phyloP scores from a whole-genome alignment of 2,329 filamentous ascomycete species.

The Xylaria digitata region DNA sequence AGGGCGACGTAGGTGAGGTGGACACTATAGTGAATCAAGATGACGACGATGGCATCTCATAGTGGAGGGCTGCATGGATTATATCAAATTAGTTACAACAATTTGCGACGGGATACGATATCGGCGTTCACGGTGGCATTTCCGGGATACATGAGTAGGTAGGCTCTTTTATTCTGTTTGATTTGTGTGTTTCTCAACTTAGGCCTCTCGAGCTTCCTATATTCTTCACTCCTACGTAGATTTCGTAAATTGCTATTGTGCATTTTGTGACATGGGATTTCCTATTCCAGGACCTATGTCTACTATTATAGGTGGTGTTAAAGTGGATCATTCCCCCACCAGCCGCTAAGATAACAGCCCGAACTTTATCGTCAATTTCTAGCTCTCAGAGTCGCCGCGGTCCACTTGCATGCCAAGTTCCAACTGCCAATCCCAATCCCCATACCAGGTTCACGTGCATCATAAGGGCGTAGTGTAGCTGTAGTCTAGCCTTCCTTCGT shows the following conservation, averaged over 20 bases:
- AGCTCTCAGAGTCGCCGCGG: not conserved
- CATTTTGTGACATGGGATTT: constrained; percentile 16
- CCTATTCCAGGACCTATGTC: constrained; percentile 18
- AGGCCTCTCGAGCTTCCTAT: not conserved
- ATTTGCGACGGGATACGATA: constrained; percentile 17
- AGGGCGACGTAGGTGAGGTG: constrained; percentile 9
- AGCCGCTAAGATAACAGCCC: constrained; percentile 28
- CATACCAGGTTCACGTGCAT: not conserved
- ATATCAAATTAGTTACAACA: constrained; percentile 12
- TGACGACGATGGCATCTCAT: constrained; percentile 37
- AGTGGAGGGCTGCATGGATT: constrained; percentile 3
- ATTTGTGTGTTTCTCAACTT: not conserved
- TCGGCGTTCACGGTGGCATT: constrained; percentile 26
- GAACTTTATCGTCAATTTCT: constrained; percentile 8
- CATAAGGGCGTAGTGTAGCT: not conserved
- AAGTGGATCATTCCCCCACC: constrained; percentile 1
- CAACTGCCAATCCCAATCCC: constrained; percentile 1
- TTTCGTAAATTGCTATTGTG: constrained; percentile 1
- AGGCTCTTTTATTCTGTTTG: not conserved
- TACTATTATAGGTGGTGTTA: constrained; percentile 2
- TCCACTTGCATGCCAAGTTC: constrained; percentile 17
- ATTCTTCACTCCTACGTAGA: not conserved
- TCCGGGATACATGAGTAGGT: constrained; percentile 23
- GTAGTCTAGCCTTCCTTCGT: not conserved
- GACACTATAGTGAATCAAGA: constrained; percentile 25